These are phyloP conservation scores for Nemania sp. DNA, from an alignment of 2,329 filamentous ascomycete species.

Conservation along the genomic window DNA sequence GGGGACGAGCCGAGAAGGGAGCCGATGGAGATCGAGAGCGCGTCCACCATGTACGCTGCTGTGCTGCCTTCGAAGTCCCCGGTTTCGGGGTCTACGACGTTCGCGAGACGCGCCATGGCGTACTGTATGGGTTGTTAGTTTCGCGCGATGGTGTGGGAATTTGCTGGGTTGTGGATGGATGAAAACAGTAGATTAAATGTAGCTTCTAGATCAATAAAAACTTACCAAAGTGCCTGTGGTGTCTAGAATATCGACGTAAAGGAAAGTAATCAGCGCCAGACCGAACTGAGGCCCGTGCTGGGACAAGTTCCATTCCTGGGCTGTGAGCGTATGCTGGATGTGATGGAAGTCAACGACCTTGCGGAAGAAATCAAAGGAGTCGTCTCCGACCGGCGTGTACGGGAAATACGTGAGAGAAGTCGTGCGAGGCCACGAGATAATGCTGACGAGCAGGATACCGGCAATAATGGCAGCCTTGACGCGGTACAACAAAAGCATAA, in stretches of 20 bases:
- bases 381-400: conserved; percentile 68
- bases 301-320: conserved; percentile 73
- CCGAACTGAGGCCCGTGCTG: conserved; percentile 75
- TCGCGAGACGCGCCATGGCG: conserved; percentile 84
- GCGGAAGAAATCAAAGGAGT: conserved; percentile 82
- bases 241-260: conserved; percentile 89
- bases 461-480: conserved; percentile 85
- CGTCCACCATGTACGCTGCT: conserved; percentile 82
- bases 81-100: conserved; percentile 77
- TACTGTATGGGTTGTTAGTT: conserved; percentile 49
- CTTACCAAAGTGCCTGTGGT: conserved; percentile 72
- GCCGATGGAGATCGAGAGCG: conserved; percentile 76
- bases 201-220: neutral
- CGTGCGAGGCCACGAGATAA: conserved; percentile 83
- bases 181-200: neutral
- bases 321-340: conserved; percentile 69
- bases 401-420: conserved; percentile 83
- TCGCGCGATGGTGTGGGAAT: neutral
- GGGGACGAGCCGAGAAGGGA: conserved; percentile 77
- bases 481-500: conserved; percentile 80
- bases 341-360: conserved; percentile 83
- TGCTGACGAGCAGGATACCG: conserved; percentile 80
- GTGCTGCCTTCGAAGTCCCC: conserved; percentile 88
- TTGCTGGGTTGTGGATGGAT: neutral
- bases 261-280: conserved; percentile 82